Conservation (phyloP, 1,139 yeast species). For the Debaryomyces subglobosus region DNA sequence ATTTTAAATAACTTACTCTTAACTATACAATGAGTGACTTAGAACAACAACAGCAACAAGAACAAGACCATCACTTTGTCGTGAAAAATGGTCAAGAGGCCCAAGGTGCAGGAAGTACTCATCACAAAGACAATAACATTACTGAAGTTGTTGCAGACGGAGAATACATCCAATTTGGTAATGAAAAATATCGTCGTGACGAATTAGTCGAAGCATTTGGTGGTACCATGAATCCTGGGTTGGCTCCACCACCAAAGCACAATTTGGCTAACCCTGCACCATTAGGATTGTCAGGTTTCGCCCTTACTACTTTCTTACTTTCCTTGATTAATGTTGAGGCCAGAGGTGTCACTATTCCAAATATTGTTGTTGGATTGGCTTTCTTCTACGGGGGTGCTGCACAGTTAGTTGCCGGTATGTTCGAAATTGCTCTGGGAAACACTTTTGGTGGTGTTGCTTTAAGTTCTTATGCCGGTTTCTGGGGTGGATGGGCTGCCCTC, state of each 20-base stretch:
- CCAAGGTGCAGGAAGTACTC: constrained; percentile 7
- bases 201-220: constrained; percentile 74
- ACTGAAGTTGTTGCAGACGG: constrained; percentile 42
- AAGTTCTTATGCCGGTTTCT: constrained; percentile 83
- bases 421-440: constrained; percentile 76
- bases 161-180: constrained; percentile 72
- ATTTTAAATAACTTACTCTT: background rate
- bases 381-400: constrained; percentile 85
- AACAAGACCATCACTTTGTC: constrained; percentile 25
- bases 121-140: constrained; percentile 17
- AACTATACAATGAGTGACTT: constrained; percentile 23
- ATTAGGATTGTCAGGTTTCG: constrained; percentile 81
- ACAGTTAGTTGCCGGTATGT: constrained; percentile 75
- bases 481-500: constrained; percentile 83
- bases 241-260: constrained; percentile 63
- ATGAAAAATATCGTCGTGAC: constrained; percentile 63
- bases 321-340: constrained; percentile 54
- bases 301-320: constrained; percentile 80
- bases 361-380: constrained; percentile 63
- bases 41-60: constrained; percentile 29
- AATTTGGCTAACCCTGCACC: constrained; percentile 90
- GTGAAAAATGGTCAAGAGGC: constrained; percentile 8
- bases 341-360: constrained; percentile 37
- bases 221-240: constrained; percentile 71
- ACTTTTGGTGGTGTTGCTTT: constrained; percentile 91